Conservation (phyloP, 306 rosid genomes). For the Trichosanthes cucumerina region DNA sequence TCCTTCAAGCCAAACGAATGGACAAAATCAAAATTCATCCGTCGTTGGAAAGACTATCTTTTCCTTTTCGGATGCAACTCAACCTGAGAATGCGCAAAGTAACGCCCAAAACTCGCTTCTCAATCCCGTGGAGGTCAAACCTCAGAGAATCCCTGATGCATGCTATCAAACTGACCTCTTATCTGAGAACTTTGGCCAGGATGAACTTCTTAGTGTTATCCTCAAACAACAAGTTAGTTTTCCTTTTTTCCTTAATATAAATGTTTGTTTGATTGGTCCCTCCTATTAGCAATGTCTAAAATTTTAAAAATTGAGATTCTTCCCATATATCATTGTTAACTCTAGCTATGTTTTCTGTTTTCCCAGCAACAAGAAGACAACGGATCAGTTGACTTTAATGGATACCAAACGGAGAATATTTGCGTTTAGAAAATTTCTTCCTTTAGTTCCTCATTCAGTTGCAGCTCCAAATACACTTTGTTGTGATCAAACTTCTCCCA, state of each 20-base stretch:
- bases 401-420: constrained; percentile 75
- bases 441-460: not conserved
- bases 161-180: constrained; percentile 39
- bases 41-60: constrained; percentile 35
- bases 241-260: constrained; percentile 1
- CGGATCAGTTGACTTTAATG: constrained; percentile 52
- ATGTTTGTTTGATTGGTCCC: not conserved
- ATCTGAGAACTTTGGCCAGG: constrained; percentile 72
- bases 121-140: constrained; percentile 35
- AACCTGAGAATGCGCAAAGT: constrained; percentile 40
- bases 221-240: constrained; percentile 66
- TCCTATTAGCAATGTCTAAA: not conserved
- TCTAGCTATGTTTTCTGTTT: not conserved
- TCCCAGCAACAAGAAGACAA: constrained; percentile 67
- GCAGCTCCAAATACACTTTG: constrained; percentile 46
- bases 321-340: not conserved
- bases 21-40: constrained; percentile 25
- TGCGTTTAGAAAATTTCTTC: constrained; percentile 45
- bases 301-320: not conserved
- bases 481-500: constrained; percentile 18
- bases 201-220: constrained; percentile 86
- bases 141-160: constrained; percentile 57
- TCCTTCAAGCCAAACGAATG: constrained; percentile 39
- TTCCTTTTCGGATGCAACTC: constrained; percentile 35
- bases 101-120: constrained; percentile 26